Percentiles rank a stretch among this genome's conserved stretches.
Evolutionary conservation across 2,329 filamentous ascomycete genomes (phyloP).

Genomic region (Septoria petroselini): DNA sequence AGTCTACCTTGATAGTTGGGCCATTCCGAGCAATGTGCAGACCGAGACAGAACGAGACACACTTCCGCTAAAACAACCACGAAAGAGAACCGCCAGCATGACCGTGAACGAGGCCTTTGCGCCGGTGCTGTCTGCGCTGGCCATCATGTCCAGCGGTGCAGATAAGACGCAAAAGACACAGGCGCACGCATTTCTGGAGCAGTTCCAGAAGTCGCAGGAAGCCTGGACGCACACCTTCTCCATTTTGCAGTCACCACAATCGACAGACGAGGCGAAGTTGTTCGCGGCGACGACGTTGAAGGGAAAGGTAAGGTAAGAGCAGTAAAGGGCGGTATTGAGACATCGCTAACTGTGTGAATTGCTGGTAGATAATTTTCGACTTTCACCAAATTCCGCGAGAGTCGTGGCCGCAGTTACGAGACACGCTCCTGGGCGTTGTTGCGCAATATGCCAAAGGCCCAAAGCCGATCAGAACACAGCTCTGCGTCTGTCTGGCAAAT

Average conservation of each 20-base stretch:
- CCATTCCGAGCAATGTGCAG: constrained; percentile 3
- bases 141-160: constrained; percentile 77
- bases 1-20: background rate
- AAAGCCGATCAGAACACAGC: constrained; percentile 73
- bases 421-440: constrained; percentile 77
- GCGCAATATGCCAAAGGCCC: constrained; percentile 78
- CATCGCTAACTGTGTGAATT: constrained; percentile 9
- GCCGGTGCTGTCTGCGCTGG: constrained; percentile 82
- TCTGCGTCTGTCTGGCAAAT: constrained; percentile 91
- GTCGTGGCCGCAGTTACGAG: constrained; percentile 72
- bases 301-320: constrained; percentile 71
- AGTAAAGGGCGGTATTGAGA: background rate
- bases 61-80: background rate
- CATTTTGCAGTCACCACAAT: constrained; percentile 73
- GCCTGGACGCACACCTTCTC: constrained; percentile 88
- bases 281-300: constrained; percentile 97
- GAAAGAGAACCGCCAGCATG: constrained; percentile 27
- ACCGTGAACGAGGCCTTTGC: constrained; percentile 60
- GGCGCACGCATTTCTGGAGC: constrained; percentile 85
- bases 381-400: constrained; percentile 78
- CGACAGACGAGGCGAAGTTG: constrained; percentile 79
- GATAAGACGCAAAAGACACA: constrained; percentile 80
- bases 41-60: background rate
- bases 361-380: constrained; percentile 84
- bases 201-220: constrained; percentile 94